Percentiles rank a stretch among this genome's conserved stretches.
These are phyloP conservation scores for Cordyceps javanica DNA, from an alignment of 2,329 filamentous ascomycete species.

Conservation along the genomic window DNA sequence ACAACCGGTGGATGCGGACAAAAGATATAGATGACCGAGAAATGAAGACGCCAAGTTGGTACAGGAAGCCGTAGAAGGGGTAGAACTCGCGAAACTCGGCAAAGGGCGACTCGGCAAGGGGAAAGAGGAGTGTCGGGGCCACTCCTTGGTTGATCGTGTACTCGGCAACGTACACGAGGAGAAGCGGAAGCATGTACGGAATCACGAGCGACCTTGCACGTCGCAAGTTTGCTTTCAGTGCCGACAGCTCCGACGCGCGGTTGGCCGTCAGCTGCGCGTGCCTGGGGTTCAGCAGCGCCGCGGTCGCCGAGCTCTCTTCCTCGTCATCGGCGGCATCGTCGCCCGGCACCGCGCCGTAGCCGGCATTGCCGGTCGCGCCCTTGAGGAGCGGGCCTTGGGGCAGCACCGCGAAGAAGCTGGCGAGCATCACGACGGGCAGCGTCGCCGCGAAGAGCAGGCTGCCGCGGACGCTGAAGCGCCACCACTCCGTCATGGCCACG, in stretches of 20 bases:
- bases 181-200: constrained; percentile 79
- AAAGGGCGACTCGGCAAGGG: constrained; percentile 70
- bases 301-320: constrained; percentile 34
- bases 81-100: constrained; percentile 80
- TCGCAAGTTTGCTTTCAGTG: constrained; percentile 48
- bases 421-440: constrained; percentile 73
- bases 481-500: constrained; percentile 74
- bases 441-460: constrained; percentile 74
- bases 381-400: constrained; percentile 59
- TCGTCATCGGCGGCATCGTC: constrained; percentile 33
- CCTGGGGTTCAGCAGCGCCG: constrained; percentile 43
- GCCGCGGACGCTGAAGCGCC: constrained; percentile 65
- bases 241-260: constrained; percentile 22
- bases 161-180: constrained; percentile 91
- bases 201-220: constrained; percentile 67
- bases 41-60: constrained; percentile 92
- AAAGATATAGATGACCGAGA: constrained; percentile 89
- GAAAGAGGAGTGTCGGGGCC: constrained; percentile 82
- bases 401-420: constrained; percentile 79
- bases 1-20: constrained; percentile 72
- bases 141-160: constrained; percentile 98
- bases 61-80: constrained; percentile 88
- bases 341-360: constrained; percentile 49
- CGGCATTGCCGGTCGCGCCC: constrained; percentile 32
- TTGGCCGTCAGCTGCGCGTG: constrained; percentile 31